Base-by-base conservation (phyloP, 768 basidiomycete genomes). In the Pleurotus salmoneostramineus region DNA sequence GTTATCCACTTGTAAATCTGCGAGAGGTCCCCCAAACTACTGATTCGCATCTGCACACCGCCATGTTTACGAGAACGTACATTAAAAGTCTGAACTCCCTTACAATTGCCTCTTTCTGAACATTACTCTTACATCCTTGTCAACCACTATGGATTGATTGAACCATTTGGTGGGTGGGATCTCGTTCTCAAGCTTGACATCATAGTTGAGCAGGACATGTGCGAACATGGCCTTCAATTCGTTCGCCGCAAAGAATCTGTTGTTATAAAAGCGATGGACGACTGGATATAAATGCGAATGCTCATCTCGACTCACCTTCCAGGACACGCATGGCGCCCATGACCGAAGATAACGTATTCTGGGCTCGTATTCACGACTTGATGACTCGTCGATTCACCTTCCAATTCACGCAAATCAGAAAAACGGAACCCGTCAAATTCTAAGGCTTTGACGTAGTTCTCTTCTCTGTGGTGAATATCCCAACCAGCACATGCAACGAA, bases 341-440 rank as follows among this genome's bases (percentile, higher is more conserved):
- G 63, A 10, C 79, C 77, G 62, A 80, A 80, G 1, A 67, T 56
- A 27, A 79, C 48, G 57, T 66, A 78, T 5, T 71, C 67, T 6
- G 62, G 56, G 61, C 64, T 32, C 40, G 66, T 56, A 32, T 73
- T 65, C 12, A 72, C 69, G 17, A 73, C 65, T 44, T 76, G 75
- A 47, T 78, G 66, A 51, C 70, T 73, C 4, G 60, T 56, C 15
- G 50, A 61, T 17, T 76, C 75, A 1, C 68, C 72, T 2, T 71
- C 69, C 5, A 61, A 63, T 12, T 75, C 68, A 31, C 71, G 64
- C 65, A 73, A 67, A 6, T 77, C 67, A 0, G 70, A 65, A 62
- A 82, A 84, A 4, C 83, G 75, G 67, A 81, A 81, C 0, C 74
- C 76, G 37, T 78, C 68, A 56, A 85, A 78, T 1, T 67, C 65